Base-by-base conservation (phyloP, 768 basidiomycete genomes). In the Goffeauzyma gilvescens region DNA sequence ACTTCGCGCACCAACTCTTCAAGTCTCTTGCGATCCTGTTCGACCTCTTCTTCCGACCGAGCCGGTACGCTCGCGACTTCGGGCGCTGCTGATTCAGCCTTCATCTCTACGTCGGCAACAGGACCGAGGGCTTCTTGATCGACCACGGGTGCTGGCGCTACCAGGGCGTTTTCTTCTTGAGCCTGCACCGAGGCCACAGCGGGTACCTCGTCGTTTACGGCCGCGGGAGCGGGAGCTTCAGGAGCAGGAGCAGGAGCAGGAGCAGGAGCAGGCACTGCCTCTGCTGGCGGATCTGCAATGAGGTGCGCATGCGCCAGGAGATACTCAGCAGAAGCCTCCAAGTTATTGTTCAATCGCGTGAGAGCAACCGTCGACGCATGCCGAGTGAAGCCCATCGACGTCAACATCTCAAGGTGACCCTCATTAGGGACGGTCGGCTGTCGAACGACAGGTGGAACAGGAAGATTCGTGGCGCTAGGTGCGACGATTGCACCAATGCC, bases 381-480 rank as follows among this genome's bases (percentile, higher is more conserved):
- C n/a, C 86, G 75, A 26, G 80, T 75, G 68, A 96, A 98, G 34
- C 93, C 93, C 93, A 98, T 96, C 55, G 96, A 93, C 8, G 75
- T 78, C 42, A 96, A 69, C 54, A 85, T 80, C 38, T 74, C 73
- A 41, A 95, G 75, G 20, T 39, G 44, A 18, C 7, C 30, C 25
- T 41, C 40, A 15, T 41, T 41, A 35, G 33, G 22, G 30, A 44
- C 25, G 13, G 49, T 27, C n/a, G 21, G 35, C 27, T 23, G 27
- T 6, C 30, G 33, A 13, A 39, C 41, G 18, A 14, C 17, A 9
- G 7, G 45, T 17, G 15, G 8, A 32, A 41, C 40, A 18, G 27
- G 20, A 8, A 21, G n/a, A 3, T 17, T 18, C 10, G n/a, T 15
- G 26, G 38, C 44, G 21, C 43, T 41, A 5, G 43, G 35, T n/a